Conservation (phyloP, 2,329 filamentous ascomycete genomes). For the Ophiostoma tasmaniense region DNA sequence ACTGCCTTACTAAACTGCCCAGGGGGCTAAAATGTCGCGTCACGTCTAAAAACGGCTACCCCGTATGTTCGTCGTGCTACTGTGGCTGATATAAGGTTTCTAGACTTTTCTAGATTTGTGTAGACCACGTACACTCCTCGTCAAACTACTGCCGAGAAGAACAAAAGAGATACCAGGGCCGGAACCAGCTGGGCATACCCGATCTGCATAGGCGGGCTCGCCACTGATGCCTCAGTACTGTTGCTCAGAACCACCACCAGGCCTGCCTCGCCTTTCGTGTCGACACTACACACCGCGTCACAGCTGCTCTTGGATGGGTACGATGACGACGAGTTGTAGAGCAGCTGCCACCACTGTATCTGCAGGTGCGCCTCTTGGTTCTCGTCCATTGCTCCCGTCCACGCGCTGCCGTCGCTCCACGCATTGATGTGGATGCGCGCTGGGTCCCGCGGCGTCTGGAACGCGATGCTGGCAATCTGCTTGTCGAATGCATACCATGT, state of each 20-base stretch:
- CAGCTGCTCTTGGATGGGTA: background rate
- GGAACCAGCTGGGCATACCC: background rate
- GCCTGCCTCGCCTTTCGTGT: background rate
- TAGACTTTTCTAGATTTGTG: too few species aligned
- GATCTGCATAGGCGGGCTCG: background rate
- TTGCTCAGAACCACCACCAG: background rate
- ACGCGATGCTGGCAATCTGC: background rate
- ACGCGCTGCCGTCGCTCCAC: constrained; percentile 27
- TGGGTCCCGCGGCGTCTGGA: background rate
- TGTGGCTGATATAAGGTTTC: background rate
- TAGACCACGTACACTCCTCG: background rate
- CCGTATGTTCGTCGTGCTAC: background rate
- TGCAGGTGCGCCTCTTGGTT: constrained; percentile 45
- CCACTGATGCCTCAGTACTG: background rate
- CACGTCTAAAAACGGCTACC: background rate
- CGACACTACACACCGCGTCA: background rate
- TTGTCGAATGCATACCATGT: background rate
- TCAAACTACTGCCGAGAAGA: background rate
- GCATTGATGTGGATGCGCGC: background rate
- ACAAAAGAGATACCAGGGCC: background rate
- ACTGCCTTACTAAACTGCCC: background rate
- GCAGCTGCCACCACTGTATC: constrained; percentile 55
- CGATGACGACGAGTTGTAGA: constrained; percentile 39
- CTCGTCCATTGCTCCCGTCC: constrained; percentile 50
- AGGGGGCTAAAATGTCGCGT: background rate